Base-by-base conservation (phyloP, 495 filamentous ascomycete species). In the Rhizodiscina lignyota region DNA sequence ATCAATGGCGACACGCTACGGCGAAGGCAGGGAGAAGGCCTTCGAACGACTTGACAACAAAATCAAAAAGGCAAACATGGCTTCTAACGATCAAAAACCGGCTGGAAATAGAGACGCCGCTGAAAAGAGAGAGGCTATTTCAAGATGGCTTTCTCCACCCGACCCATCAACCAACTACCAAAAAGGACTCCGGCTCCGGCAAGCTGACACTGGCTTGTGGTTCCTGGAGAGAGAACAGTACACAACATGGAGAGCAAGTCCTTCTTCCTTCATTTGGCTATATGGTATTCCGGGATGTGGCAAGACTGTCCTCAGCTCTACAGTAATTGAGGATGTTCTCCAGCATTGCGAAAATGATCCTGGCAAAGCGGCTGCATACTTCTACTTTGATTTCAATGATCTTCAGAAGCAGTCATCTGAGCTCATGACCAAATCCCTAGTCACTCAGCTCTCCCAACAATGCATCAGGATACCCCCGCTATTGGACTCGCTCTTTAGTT, bases 401-500 rank as follows among this genome's bases (percentile, higher is more conserved):
- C 3, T 18, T 5, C 5, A 30, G 18, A 44, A 44, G 23, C 37
- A 44, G 19, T 6, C 18, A n/a, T 16, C 23, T 5, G 23, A 40
- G 3, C 4, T 19, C 1, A 40, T 44, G 30, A 15, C 35, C 15
- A 3, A 24, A 21, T 44, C 41, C 20, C 34, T 48, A n/a, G 20
- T 48, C 18, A 41, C 5, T 32, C 44, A 48, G 21, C 34, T 48
- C 26, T 41, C 23, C 12, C 29, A 37, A 27, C 33, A 35, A 6
- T 44, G n/a, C 8, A 27, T 31, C 13, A 28, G 36, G 18, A 32
- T 37, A 21, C 27, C 33, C 17, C 3, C 26, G 16, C 18, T n/a
- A 32, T 27, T 45, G 13, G 18, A 38, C 4, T n/a, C 33, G n/a
- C 21, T 48, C 2, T 43, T 15, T 15, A 31, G 30, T 13, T 41